phyloP scores from a whole-genome alignment of 345 rosid genomes.

The Corymbia maculata region DNA sequence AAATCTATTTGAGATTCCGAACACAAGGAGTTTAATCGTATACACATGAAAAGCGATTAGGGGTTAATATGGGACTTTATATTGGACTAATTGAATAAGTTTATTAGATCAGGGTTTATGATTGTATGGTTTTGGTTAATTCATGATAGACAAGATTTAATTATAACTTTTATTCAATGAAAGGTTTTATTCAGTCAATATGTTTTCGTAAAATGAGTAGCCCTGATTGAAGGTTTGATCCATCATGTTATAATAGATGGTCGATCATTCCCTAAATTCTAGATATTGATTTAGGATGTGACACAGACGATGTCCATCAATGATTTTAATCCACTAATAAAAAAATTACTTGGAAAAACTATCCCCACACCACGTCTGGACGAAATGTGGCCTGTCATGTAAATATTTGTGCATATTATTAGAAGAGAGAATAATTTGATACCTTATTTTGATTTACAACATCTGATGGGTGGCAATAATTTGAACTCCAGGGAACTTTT shows the following conservation, averaged over 20 bases:
- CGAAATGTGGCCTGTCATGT: too few relatives aligned
- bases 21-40: background rate
- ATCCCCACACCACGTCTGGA: too few relatives aligned
- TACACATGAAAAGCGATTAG: background rate
- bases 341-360: too few relatives aligned
- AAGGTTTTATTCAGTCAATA: background rate
- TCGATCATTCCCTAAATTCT: too few relatives aligned
- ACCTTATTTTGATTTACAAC: background rate
- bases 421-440: background rate
- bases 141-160: background rate
- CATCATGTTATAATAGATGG: background rate
- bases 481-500: background rate
- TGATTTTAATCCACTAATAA: too few relatives aligned
- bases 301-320: too few relatives aligned
- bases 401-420: background rate
- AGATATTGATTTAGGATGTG: background rate
- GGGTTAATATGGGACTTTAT: background rate
- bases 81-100: background rate
- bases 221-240: background rate
- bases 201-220: background rate
- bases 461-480: too few relatives aligned
- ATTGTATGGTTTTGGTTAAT: background rate
- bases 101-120: background rate
- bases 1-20: too few relatives aligned
- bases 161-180: background rate